Conservation (phyloP, 257 asterid genomes). For the Solanum chilense region DNA sequence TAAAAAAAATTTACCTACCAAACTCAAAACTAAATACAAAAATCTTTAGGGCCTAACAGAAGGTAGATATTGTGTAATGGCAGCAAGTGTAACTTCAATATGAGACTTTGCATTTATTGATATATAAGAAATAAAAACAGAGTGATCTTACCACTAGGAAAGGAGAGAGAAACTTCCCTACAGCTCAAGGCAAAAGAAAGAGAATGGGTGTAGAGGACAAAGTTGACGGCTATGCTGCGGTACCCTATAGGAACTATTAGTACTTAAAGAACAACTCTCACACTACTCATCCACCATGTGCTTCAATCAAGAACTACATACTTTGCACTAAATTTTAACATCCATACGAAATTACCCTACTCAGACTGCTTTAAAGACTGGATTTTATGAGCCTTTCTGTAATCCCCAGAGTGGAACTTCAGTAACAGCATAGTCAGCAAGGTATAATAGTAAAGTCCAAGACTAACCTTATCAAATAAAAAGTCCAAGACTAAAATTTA, state of each 20-base stretch:
- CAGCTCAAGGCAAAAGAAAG: not conserved
- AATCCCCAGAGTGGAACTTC: not conserved
- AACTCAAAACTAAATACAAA: not conserved
- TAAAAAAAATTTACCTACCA: not conserved
- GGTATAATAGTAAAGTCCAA: not conserved
- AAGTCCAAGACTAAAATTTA: not conserved
- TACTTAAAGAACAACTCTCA: not conserved
- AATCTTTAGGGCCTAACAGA: not conserved
- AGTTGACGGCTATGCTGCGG: not conserved
- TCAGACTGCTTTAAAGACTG: not conserved
- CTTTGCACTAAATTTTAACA: not conserved
- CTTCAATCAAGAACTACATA: not conserved
- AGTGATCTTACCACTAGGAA: not conserved
- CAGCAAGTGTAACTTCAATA: not conserved
- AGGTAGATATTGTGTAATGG: not conserved
- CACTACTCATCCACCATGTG: not conserved
- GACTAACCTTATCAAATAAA: not conserved
- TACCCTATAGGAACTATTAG: not conserved
- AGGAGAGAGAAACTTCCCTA: not conserved
- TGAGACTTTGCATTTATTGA: not conserved
- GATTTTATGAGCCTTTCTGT: not conserved
- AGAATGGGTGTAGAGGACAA: not conserved
- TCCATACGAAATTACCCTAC: not conserved
- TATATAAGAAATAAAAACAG: not conserved
- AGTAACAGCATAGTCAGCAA: not conserved